These are phyloP conservation scores for Oehlia diaphana DNA, from an alignment of 192 early-diverging fungal genomes.

Conservation along the genomic window DNA sequence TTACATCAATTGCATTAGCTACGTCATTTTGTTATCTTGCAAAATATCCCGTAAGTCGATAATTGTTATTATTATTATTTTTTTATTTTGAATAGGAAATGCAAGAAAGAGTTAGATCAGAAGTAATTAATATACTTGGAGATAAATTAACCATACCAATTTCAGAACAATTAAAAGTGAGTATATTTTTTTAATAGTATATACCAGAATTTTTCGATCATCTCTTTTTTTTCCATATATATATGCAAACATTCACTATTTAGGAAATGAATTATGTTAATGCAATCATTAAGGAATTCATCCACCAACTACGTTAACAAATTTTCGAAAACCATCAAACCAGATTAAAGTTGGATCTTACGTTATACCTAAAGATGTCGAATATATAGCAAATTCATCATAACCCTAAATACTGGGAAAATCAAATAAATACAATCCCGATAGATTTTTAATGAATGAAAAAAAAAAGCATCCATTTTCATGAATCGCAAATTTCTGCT, in stretches of 20 bases:
- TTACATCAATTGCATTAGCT: no score
- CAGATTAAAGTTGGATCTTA: neutral
- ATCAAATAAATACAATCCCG: neutral
- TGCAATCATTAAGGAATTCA: no score
- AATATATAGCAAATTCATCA: neutral
- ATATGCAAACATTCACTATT: no score
- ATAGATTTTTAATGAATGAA: neutral
- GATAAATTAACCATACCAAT: neutral
- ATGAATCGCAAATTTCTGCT: no score
- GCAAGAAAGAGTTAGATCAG: neutral
- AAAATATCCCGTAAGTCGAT: neutral
- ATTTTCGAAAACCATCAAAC: no score
- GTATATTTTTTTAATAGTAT: no score
- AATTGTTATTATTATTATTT: neutral
- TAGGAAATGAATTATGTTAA: no score
- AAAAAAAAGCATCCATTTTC: neutral
- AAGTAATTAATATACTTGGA: neutral
- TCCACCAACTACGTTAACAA: no score
- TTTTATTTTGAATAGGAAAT: neutral
- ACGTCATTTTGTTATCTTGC: neutral
- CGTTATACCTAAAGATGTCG: neutral
- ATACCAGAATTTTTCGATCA: no score
- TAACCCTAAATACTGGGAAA: neutral
- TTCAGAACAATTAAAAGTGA: neutral
- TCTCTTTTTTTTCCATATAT: no score